These are phyloP conservation scores for Xerocomus amazonicus DNA, from an alignment of 1,284 basidiomycete species.

Conservation along the genomic window DNA sequence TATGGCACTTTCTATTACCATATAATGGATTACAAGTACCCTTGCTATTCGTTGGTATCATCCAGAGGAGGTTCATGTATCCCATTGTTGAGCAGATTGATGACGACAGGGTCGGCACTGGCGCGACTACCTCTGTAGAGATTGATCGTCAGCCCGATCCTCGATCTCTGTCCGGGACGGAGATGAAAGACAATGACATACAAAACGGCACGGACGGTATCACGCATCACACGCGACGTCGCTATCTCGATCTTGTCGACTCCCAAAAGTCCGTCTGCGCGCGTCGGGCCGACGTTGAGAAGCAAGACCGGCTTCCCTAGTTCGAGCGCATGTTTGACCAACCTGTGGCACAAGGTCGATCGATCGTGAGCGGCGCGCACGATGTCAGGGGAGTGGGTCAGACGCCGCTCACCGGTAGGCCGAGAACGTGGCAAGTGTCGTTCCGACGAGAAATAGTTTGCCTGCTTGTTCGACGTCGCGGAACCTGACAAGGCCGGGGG, in stretches of 20 bases:
- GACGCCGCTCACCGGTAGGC: slow-evolving; percentile 64
- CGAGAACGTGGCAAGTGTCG: slow-evolving; percentile 88
- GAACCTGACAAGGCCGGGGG: slow-evolving; percentile 43
- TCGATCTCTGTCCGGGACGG: too few relatives aligned
- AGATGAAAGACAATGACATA: slow-evolving; percentile 34
- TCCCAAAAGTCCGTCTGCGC: slow-evolving; percentile 71
- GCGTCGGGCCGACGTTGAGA: slow-evolving; percentile 82
- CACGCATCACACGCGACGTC: slow-evolving; percentile 65
- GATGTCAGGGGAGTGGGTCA: too few relatives aligned
- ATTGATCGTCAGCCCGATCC: neutral
- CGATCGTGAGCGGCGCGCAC: neutral
- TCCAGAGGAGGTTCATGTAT: slow-evolving; percentile 29
- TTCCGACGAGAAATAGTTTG: slow-evolving; percentile 77
- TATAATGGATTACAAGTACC: slow-evolving; percentile 11
- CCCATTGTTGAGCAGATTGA: slow-evolving; percentile 25
- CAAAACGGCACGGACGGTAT: slow-evolving; percentile 56
- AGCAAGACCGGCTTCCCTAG: slow-evolving; percentile 74
- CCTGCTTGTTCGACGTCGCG: slow-evolving; percentile 58
- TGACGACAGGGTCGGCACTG: slow-evolving; percentile 17
- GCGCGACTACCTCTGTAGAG: slow-evolving; percentile 24
- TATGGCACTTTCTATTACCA: slow-evolving; percentile 26
- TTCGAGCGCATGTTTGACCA: slow-evolving; percentile 80
- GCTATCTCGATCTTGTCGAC: slow-evolving; percentile 76
- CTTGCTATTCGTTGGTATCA: slow-evolving; percentile 7
- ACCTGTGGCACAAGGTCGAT: slow-evolving; percentile 36